Evolutionary conservation across 805 yeast species (phyloP), one percentile per base, ranked within the genome.

Genomic region (Groenewaldozyma salmanticensis): DNA sequence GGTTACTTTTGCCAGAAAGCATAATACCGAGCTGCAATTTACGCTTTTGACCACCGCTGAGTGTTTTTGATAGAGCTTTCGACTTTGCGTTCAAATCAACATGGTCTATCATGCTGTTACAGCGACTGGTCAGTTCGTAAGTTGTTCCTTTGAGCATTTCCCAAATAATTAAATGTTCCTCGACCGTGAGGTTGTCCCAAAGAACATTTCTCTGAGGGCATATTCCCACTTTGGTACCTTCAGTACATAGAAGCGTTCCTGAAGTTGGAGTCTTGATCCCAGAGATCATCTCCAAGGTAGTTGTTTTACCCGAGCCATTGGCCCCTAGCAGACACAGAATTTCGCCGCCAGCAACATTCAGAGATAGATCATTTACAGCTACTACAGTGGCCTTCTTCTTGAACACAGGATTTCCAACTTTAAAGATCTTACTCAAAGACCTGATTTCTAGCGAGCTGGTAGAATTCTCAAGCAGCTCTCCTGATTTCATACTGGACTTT

Each of bases 221-320:
- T 5, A 60, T 51, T 5, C 65, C 65, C 7, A 60, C 47, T 31
- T 57, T 50, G 21, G 55, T 42, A 3, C 49, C 49, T 3, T 47
- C 48, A 11, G 43, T 34, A 18, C 57, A 48, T 6, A 38, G 37
- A 22, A 58, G 54, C 4, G 41, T 5, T 1, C 62, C 62, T 5
- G 51, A 46, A 13, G 55, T 45, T 3, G 59, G 52, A 3, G 37
- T 35, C 33, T 57, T 63, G 18, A 59, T 51, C 15, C 64, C 65
- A 19, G 65, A 50, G 31, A 60, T 52, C 58, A 60, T 60, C 33
- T 60, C 65, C 27, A 61, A 48, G 18, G 65, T 61, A 3, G 65
- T 60, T 4, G 65, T 60, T 44, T 60, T 60, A n/a, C 65, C 65
- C 4, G 64, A 58, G 4, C 65, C 65, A 47, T 60, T 60, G 9